A percentile compares a stretch with the other conserved stretches of the same genome.
These are phyloP conservation scores for Microdochium nivale DNA, from an alignment of 2,329 filamentous ascomycete genomes.

Conservation along the genomic window DNA sequence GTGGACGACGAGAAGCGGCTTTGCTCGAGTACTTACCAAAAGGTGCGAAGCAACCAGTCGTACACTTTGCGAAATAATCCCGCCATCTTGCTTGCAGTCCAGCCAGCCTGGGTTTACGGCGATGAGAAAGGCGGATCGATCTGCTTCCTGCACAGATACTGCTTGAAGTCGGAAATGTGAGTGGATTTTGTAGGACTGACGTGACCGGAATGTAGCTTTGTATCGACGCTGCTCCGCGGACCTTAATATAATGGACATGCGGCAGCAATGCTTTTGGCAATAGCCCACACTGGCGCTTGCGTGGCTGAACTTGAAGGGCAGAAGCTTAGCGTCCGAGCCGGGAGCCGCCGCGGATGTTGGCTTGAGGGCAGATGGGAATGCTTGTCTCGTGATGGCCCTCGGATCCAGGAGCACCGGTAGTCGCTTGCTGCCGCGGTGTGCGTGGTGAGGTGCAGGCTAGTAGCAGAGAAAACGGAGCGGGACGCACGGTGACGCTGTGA, in stretches of 20 bases:
- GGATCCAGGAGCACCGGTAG: background rate
- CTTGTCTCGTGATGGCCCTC: background rate
- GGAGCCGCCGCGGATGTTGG: background rate
- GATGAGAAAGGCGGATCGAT: background rate
- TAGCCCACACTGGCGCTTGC: background rate
- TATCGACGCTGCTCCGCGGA: background rate
- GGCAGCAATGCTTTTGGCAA: background rate
- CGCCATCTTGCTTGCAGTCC: slow-evolving; percentile 54
- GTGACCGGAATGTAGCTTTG: background rate
- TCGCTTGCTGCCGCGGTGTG: background rate
- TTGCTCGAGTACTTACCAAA: slow-evolving; percentile 64
- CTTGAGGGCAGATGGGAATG: background rate
- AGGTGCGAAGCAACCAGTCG: slow-evolving; percentile 95
- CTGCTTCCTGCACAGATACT: background rate
- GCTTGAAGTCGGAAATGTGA: background rate
- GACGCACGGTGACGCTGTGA: background rate
- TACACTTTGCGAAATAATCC: slow-evolving; percentile 90
- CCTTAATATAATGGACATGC: background rate
- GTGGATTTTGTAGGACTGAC: background rate
- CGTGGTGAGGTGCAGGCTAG: background rate
- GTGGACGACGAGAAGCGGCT: background rate
- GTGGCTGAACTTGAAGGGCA: background rate
- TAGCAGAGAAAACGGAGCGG: background rate
- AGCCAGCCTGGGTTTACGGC: background rate
- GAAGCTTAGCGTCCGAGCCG: background rate